Percentiles rank a stretch among this genome's conserved stretches.
These are phyloP conservation scores for Aspergillus unguis DNA, from an alignment of 2,329 filamentous ascomycete genomes.

Conservation along the genomic window DNA sequence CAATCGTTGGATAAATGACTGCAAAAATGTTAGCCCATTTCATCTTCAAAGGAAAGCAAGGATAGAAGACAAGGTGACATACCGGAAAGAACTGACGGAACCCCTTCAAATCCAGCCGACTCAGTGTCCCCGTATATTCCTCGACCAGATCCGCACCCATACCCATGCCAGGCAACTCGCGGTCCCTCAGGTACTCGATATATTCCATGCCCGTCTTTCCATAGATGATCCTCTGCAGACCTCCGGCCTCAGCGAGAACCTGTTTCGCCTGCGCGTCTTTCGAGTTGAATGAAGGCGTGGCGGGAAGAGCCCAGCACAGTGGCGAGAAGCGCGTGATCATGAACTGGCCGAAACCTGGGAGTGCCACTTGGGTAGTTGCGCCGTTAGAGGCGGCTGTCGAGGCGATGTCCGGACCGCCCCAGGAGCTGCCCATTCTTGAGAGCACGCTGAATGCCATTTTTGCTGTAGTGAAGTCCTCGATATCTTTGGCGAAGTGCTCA, in stretches of 20 bases:
- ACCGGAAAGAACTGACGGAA: constrained; percentile 51
- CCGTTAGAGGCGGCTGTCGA: constrained; percentile 28
- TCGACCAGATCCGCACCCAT: constrained; percentile 47
- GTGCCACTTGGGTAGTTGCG: constrained; percentile 39
- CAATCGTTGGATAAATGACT: constrained; percentile 46
- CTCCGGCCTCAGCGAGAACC: constrained; percentile 82
- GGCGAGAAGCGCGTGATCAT: constrained; percentile 86
- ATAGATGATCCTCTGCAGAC: constrained; percentile 84
- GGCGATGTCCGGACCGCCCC: constrained; percentile 80
- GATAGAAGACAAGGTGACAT: constrained; percentile 14
- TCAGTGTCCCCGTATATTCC: constrained; percentile 46
- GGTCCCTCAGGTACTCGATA: constrained; percentile 50
- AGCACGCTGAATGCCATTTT: constrained; percentile 80
- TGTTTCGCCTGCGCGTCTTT: constrained; percentile 85
- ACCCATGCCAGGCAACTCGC: constrained; percentile 47
- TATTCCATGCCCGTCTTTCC: constrained; percentile 83
- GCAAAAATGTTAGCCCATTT: constrained; percentile 10
- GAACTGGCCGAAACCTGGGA: constrained; percentile 89
- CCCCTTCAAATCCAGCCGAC: constrained; percentile 43
- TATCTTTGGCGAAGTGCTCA: constrained; percentile 75
- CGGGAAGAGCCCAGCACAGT: constrained; percentile 83
- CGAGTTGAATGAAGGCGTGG: constrained; percentile 73
- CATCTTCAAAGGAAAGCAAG: neutral
- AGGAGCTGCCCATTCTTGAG: constrained; percentile 76
- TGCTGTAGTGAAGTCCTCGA: constrained; percentile 63